Conservation (phyloP, 139 green algal genomes). For the Chlorella ohadii region DNA sequence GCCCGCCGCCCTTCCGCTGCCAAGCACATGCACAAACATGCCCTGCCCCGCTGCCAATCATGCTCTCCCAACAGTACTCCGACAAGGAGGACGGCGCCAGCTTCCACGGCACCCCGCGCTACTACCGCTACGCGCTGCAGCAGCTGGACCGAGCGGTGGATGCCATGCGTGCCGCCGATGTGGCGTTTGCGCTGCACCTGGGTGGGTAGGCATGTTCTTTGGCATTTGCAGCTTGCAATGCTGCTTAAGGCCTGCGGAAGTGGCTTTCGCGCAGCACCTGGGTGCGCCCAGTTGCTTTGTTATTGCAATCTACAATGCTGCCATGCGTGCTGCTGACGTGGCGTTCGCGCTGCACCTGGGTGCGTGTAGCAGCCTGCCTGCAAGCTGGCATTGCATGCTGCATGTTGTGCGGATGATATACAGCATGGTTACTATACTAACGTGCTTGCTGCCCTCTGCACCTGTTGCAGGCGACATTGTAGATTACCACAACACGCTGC, state of each 20-base stretch:
- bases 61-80: slow-evolving; percentile 59
- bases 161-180: slow-evolving; percentile 17
- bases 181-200: slow-evolving; percentile 64
- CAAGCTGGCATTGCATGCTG: too few relatives aligned
- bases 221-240: too few relatives aligned
- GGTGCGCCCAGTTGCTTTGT: too few relatives aligned
- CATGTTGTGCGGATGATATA: neutral
- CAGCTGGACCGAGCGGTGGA: slow-evolving; percentile 49
- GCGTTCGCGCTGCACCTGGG: slow-evolving; percentile 56
- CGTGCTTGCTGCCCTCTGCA: neutral
- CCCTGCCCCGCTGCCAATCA: neutral
- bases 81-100: slow-evolving; percentile 77
- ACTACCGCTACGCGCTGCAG: slow-evolving; percentile 66
- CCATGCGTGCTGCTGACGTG: slow-evolving; percentile 33
- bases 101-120: slow-evolving; percentile 78
- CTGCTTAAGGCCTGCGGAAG: too few relatives aligned
- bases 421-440: too few relatives aligned
- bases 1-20: too few relatives aligned
- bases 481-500: slow-evolving; percentile 38
- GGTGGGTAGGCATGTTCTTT: slow-evolving; percentile 46
- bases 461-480: neutral
- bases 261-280: too few relatives aligned
- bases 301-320: too few relatives aligned
- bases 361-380: neutral
- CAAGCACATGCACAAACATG: too few relatives aligned